A percentile compares a stretch with the other conserved stretches of the same genome.
Evolutionary conservation across 2,329 filamentous ascomycete species (phyloP).

Genomic region (Biscogniauxia mediterranea): DNA sequence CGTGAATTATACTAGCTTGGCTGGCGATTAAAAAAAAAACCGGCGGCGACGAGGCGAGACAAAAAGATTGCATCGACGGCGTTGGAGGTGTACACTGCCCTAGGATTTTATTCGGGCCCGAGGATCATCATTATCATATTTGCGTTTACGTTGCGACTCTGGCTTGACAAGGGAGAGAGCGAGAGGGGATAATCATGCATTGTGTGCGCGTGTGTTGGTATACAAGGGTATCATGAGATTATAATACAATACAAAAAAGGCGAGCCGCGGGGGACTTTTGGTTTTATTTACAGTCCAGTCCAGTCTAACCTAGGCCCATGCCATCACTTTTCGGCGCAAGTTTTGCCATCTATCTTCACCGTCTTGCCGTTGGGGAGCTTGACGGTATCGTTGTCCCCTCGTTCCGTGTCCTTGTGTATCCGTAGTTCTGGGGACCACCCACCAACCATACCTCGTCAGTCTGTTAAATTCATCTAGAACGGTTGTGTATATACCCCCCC

Average conservation of each 20-base stretch:
- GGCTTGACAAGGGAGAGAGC: conserved; percentile 4
- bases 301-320: neutral
- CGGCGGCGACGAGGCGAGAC: conserved; percentile 9
- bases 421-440: conserved; percentile 60
- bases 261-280: neutral
- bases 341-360: conserved; percentile 24
- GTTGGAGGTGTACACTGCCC: conserved; percentile 31
- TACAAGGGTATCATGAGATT: conserved; percentile 27
- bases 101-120: conserved; percentile 23
- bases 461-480: no score
- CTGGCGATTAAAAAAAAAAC: conserved; percentile 75
- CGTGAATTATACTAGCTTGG: conserved; percentile 80
- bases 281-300: conserved; percentile 1
- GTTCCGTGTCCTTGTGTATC: conserved; percentile 88
- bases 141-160: conserved; percentile 7
- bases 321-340: conserved; percentile 25
- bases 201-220: conserved; percentile 24
- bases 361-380: conserved; percentile 56
- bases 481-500: no score
- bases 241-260: conserved; percentile 27
- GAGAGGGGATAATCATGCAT: conserved; percentile 10
- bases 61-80: conserved; percentile 27
- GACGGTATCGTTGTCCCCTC: conserved; percentile 89
- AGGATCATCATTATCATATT: conserved; percentile 13
- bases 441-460: conserved; percentile 8